Base-by-base conservation (phyloP, 225 moss, liverwort and hornwort species). In the Sphagnum tenellum region DNA sequence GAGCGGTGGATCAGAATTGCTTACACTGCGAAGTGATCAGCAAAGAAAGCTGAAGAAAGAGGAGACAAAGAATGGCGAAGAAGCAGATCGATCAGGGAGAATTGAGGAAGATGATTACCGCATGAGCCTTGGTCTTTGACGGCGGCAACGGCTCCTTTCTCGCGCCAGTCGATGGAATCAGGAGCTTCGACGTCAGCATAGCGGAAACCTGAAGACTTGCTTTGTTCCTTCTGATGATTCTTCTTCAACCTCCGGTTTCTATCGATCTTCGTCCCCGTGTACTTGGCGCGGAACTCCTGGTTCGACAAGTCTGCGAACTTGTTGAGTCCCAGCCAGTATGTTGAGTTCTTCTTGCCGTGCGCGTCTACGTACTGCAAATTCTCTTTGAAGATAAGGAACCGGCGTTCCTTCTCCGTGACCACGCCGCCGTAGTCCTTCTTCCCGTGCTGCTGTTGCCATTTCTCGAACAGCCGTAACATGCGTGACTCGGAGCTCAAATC, bases 71-170 rank as follows among this genome's bases (percentile, higher is more conserved):
- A 29, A 29, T 29, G 29, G 29, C 29, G 29, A 29, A 29, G 29
- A 29, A 29, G 29, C 29, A 29, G 29, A 29, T 29, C 29, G 29
- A 29, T 29, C 29, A 29, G 29, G 1, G 29, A 29, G 29, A 29
- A 29, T 29, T 29, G 29, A 29, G 29, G 29, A 7, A 55, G 54
- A 12, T 7, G 54, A 7, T 55, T 55, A 55, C 64, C 63, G 13
- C 70, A 70, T 4, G 3, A 0, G 45, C 68, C 68, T 57, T 68
- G 60, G 9, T 68, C 68, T 60, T 68, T 68, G 10, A 68, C 49
- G 5, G 3, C 9, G 4, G 60, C n/a, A 5, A 68, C 68, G 7
- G 7, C 68, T 5, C 59, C 49, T 3, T 51, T 29, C 1, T 9
- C 29, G 0, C 64, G 14, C 64, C 64, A 65, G 46, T 65, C 64